phyloP scores from a whole-genome alignment of 176 grass and related monocot genomes.

The Elymus sibiricus region DNA sequence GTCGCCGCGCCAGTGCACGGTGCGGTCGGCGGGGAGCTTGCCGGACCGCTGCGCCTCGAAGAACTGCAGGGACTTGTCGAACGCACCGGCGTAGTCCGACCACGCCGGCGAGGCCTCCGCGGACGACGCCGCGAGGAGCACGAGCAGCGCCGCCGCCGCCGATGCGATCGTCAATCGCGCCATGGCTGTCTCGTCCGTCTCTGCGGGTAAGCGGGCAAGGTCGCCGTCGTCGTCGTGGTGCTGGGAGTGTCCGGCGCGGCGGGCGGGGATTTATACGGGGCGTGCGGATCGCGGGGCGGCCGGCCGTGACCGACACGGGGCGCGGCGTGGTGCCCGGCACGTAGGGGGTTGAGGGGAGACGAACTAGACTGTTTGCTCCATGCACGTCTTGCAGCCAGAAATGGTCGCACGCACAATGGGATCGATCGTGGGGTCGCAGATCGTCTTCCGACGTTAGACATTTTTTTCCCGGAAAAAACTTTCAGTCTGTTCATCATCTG shows the following conservation, averaged over 20 bases:
- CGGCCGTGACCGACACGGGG: slow-evolving; percentile 18
- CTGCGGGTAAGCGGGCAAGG: neutral
- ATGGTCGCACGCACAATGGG: neutral
- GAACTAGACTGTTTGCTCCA: slow-evolving; percentile 31
- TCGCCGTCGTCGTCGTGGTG: neutral
- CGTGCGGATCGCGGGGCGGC: slow-evolving; percentile 4
- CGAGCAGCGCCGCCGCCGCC: neutral
- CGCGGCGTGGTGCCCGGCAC: slow-evolving; percentile 43
- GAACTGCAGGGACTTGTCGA: slow-evolving; percentile 85
- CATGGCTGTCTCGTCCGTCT: slow-evolving; percentile 21
- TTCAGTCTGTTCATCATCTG: no score
- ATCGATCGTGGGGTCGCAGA: neutral
- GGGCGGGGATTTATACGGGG: slow-evolving; percentile 35
- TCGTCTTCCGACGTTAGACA: no score
- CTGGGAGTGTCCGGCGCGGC: slow-evolving; percentile 15
- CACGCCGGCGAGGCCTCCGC: neutral
- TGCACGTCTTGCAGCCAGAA: slow-evolving; percentile 44
- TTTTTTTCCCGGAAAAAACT: no score
- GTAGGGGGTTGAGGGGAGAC: slow-evolving; percentile 17
- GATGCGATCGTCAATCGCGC: slow-evolving; percentile 17
- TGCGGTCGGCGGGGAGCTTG: slow-evolving; percentile 67
- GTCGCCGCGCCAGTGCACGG: slow-evolving; percentile 78
- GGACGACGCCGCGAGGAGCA: slow-evolving; percentile 22
- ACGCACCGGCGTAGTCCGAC: slow-evolving; percentile 61
- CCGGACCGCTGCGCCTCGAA: slow-evolving; percentile 89